Percentiles rank a stretch among this genome's conserved stretches.
Conservation (phyloP, 169 alveolate genomes). For the Besnoitia besnoiti region DNA sequence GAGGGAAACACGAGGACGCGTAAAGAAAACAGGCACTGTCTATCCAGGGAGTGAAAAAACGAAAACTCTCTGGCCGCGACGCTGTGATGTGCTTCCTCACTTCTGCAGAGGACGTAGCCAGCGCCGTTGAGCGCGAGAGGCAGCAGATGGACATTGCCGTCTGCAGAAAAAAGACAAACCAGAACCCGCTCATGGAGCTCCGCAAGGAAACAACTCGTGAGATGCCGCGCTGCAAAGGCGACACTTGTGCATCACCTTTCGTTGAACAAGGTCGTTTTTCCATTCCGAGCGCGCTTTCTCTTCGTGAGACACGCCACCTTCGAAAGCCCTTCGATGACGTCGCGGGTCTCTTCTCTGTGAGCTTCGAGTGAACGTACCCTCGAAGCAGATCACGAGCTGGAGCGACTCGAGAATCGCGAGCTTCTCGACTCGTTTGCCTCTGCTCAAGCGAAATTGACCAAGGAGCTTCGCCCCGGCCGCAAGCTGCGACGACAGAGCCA, state of each 20-base stretch:
- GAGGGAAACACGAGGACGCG: too few relatives aligned
- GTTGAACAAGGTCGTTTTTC: too few relatives aligned
- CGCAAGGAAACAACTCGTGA: too few relatives aligned
- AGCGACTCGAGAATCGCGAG: not conserved
- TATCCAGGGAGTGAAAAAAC: too few relatives aligned
- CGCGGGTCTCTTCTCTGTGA: not conserved
- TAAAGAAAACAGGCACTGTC: too few relatives aligned
- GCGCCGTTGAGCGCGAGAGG: not conserved
- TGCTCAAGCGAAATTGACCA: not conserved
- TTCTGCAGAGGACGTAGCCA: conserved; percentile 28
- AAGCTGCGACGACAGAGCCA: not conserved
- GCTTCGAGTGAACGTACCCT: not conserved
- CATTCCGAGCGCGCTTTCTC: too few relatives aligned
- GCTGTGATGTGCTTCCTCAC: too few relatives aligned
- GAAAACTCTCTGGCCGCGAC: too few relatives aligned
- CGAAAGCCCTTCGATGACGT: not conserved
- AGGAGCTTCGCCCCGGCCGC: not conserved
- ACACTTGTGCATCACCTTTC: too few relatives aligned
- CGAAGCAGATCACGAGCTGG: not conserved
- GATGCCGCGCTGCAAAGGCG: too few relatives aligned
- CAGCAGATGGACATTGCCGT: conserved; percentile 26
- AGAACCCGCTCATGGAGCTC: too few relatives aligned
- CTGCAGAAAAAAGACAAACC: not conserved
- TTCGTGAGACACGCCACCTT: too few relatives aligned
- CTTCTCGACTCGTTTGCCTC: not conserved